These are phyloP conservation scores for Penicillium waksmanii DNA, from an alignment of 495 filamentous ascomycete species.

Conservation along the genomic window DNA sequence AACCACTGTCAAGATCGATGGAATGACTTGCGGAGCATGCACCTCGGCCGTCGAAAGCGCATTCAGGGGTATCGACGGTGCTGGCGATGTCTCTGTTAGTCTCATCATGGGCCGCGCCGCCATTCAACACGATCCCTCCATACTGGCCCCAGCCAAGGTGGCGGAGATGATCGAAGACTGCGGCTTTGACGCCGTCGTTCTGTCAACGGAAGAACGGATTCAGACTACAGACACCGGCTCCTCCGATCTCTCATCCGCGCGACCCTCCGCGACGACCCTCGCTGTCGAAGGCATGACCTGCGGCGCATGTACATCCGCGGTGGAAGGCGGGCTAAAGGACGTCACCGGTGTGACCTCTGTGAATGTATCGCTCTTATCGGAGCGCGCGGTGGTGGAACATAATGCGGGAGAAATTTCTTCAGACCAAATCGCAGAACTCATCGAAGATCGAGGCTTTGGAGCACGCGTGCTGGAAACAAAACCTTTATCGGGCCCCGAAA, in stretches of 20 bases:
- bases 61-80: conserved; percentile 79
- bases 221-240: conserved; percentile 24
- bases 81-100: conserved; percentile 84
- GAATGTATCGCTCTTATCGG: conserved; percentile 79
- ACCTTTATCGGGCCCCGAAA: conserved; percentile 21
- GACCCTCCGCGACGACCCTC: conserved; percentile 72
- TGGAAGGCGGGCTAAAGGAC: conserved; percentile 77
- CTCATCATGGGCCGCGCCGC: conserved; percentile 92
- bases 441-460: conserved; percentile 92
- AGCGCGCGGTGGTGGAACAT: conserved; percentile 75
- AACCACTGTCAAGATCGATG: conserved; percentile 85
- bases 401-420: conserved; percentile 65
- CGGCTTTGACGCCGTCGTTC: conserved; percentile 92
- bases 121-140: conserved; percentile 80
- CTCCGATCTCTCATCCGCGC: conserved; percentile 28
- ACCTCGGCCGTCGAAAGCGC: conserved; percentile 84
- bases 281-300: conserved; percentile 98
- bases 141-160: conserved; percentile 71
- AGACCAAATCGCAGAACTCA: conserved; percentile 79
- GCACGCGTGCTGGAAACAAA: conserved; percentile 70
- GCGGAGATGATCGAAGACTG: conserved; percentile 88
- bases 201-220: conserved; percentile 69
- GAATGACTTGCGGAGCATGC: conserved; percentile 95
- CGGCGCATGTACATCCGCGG: conserved; percentile 88
- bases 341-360: conserved; percentile 78